phyloP scores from a whole-genome alignment of 805 yeast species.

The Yamadazyma ubonensis region DNA sequence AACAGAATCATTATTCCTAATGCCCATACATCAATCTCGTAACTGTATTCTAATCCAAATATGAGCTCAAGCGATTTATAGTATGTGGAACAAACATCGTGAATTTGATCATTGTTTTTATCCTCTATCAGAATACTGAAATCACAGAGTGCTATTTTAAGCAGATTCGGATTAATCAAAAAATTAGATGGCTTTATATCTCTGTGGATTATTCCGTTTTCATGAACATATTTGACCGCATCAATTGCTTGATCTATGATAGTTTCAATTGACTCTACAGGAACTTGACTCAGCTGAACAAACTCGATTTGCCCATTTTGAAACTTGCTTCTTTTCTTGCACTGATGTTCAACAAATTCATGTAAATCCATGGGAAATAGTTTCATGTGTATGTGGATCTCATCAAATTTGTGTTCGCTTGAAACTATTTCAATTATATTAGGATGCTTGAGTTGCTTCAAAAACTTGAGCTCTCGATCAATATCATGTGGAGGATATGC shows the following conservation, averaged over 20 bases:
- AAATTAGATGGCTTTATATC: slow-evolving; percentile 42
- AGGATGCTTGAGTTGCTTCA: slow-evolving; percentile 20
- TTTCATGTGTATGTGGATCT: slow-evolving; percentile 33
- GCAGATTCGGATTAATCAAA: slow-evolving; percentile 22
- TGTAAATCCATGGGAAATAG: slow-evolving; percentile 28
- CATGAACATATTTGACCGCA: slow-evolving; percentile 31
- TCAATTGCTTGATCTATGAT: slow-evolving; percentile 21
- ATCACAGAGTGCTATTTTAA: slow-evolving; percentile 50
- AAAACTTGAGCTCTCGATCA: slow-evolving; percentile 28
- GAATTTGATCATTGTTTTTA: slow-evolving; percentile 30
- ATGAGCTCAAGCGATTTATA: slow-evolving; percentile 76
- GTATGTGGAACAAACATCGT: slow-evolving; percentile 64
- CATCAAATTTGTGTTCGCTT: slow-evolving; percentile 28
- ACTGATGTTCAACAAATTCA: slow-evolving; percentile 21
- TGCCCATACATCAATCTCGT: slow-evolving; percentile 70
- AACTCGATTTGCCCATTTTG: slow-evolving; percentile 15
- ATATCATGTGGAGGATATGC: slow-evolving; percentile 36
- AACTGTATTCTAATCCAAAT: slow-evolving; percentile 57
- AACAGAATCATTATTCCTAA: slow-evolving; percentile 61
- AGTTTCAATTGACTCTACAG: slow-evolving; percentile 11
- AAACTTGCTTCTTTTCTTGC: slow-evolving; percentile 23
- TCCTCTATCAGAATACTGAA: slow-evolving; percentile 49
- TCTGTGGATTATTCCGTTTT: slow-evolving; percentile 37
- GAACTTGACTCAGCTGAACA: slow-evolving; percentile 16
- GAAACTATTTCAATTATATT: slow-evolving; percentile 22